These are phyloP conservation scores for Paramecium primaurelia DNA, from an alignment of 73 alveolate genomes.

Conservation along the genomic window DNA sequence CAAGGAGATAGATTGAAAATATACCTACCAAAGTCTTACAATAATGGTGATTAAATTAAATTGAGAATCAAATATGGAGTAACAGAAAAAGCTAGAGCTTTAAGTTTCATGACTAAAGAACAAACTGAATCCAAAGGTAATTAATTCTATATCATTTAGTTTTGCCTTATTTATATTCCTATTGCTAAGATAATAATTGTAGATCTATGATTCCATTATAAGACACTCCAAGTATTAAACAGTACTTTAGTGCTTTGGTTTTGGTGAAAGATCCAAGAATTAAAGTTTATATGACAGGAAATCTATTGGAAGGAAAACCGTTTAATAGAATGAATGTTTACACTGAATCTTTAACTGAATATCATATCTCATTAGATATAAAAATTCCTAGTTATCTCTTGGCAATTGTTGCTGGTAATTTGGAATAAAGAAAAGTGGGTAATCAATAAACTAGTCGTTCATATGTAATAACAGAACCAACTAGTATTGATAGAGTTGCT, in stretches of 20 bases:
- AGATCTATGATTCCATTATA: constrained; percentile 92
- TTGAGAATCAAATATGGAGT: constrained; percentile 50
- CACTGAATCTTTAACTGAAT: constrained; percentile 44
- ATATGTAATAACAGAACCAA: constrained; percentile 86
- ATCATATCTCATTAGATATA: constrained; percentile 72
- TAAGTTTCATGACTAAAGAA: constrained; percentile 68
- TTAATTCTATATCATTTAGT: background rate
- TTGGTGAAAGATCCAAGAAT: constrained; percentile 51
- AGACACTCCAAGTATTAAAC: constrained; percentile 94
- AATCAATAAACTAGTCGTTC: constrained; percentile 51
- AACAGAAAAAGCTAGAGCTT: constrained; percentile 65
- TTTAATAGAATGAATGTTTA: no score
- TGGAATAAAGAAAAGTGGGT: constrained; percentile 72
- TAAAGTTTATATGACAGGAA: constrained; percentile 65
- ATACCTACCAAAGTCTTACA: background rate
- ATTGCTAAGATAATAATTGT: constrained; percentile 88
- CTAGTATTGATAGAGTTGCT: constrained; percentile 65
- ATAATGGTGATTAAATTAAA: background rate
- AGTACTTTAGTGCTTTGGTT: constrained; percentile 67
- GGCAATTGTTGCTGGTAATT: constrained; percentile 89
- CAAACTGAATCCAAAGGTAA: constrained; percentile 87
- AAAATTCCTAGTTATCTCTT: constrained; percentile 89
- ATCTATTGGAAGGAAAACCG: no score
- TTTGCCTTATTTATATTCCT: constrained; percentile 85
- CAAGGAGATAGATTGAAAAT: background rate